Conservation (phyloP, 2,329 filamentous ascomycete genomes). For the Sordariomycetes sp. region DNA sequence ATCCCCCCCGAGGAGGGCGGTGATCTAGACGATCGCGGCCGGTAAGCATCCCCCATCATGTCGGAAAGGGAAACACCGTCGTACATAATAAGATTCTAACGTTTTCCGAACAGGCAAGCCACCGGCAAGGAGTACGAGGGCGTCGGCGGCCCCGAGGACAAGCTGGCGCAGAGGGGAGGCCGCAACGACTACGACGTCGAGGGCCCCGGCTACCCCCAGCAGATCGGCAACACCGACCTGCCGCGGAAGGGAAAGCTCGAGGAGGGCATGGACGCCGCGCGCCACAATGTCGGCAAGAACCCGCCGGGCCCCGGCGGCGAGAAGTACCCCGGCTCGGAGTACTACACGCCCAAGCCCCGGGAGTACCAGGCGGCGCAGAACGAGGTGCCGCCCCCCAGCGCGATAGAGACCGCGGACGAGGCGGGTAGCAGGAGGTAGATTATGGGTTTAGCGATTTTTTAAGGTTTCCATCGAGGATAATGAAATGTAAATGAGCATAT, state of each 20-base stretch:
- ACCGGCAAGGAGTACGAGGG: conserved; percentile 32
- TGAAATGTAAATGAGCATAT: too few species aligned
- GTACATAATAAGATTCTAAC: not conserved
- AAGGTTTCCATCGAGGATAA: too few species aligned
- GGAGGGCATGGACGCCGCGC: conserved; percentile 24
- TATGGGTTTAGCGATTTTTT: too few species aligned
- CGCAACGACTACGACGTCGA: conserved; percentile 25
- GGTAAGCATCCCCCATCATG: conserved; percentile 18
- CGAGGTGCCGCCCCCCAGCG: conserved; percentile 27
- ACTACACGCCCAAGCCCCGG: conserved; percentile 28
- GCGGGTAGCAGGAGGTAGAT: too few species aligned
- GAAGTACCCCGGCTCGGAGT: conserved; percentile 27
- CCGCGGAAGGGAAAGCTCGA: conserved; percentile 5
- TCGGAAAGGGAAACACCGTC: too few species aligned
- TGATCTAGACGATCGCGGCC: conserved; percentile 28
- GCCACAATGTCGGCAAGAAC: conserved; percentile 21
- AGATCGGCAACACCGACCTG: conserved; percentile 20
- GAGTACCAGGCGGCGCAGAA: conserved; percentile 32
- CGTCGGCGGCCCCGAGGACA: conserved; percentile 29
- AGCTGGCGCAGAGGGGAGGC: conserved; percentile 28
- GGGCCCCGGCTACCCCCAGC: conserved; percentile 13
- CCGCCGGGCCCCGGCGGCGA: conserved; percentile 18
- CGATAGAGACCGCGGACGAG: conserved; percentile 18
- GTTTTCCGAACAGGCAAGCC: conserved; percentile 25
- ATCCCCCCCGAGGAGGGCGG: conserved; percentile 35